Percentiles rank a stretch among this genome's conserved stretches.
Conservation (phyloP, 1,284 basidiomycete species). For the Golubevia sp. region DNA sequence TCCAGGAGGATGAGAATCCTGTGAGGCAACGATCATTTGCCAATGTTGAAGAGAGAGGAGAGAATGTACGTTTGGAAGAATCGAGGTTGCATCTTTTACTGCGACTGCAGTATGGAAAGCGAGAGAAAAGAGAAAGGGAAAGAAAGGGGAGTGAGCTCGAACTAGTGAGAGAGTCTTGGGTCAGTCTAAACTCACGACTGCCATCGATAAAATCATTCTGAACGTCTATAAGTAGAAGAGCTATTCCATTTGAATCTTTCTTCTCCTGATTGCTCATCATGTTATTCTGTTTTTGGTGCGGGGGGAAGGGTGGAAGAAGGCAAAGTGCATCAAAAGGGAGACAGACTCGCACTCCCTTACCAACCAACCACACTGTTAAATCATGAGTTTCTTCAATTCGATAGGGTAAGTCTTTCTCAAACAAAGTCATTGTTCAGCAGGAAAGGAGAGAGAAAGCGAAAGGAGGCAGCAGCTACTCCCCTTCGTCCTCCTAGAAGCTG, state of each 20-base stretch:
- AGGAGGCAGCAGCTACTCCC: constrained; percentile 1
- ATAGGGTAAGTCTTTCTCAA: constrained; percentile 19
- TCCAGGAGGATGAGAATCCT: constrained; percentile 25
- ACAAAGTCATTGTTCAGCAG: not conserved
- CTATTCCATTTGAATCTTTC: too few relatives aligned
- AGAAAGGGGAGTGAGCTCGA: too few relatives aligned
- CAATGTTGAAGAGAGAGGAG: constrained; percentile 7
- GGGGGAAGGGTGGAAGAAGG: too few relatives aligned
- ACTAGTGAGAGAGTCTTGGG: too few relatives aligned
- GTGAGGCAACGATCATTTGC: constrained; percentile 15
- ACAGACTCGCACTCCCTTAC: too few relatives aligned
- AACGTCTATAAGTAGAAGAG: too few relatives aligned
- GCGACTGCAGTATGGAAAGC: constrained; percentile 10
- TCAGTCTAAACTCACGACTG: too few relatives aligned
- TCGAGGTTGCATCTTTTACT: constrained; percentile 7
- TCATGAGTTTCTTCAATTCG: constrained; percentile 51
- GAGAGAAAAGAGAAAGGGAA: not conserved
- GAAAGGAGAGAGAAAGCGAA: not conserved
- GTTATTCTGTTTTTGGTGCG: too few relatives aligned
- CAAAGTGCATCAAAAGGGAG: too few relatives aligned
- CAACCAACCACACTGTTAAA: too few relatives aligned
- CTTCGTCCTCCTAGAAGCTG: constrained; percentile 2
- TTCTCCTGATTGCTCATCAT: too few relatives aligned
- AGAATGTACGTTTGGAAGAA: constrained; percentile 4
- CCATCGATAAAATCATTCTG: too few relatives aligned